Evolutionary conservation across 352 stramenopile genomes (phyloP).

Genomic region (Globisporangium canariense): DNA sequence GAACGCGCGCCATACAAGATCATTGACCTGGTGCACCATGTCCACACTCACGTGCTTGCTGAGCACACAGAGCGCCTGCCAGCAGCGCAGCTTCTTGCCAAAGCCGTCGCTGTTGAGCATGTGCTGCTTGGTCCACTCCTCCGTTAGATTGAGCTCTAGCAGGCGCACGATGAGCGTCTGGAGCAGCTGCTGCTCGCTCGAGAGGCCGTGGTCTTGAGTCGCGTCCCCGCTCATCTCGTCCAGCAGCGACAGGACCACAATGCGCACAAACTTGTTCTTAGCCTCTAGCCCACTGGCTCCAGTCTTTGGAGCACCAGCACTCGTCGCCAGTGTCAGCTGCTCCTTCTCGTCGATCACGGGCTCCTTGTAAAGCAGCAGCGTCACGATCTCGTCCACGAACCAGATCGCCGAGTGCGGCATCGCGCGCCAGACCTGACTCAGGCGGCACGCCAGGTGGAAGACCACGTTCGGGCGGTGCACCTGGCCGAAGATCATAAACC

Average conservation of each 20-base stretch:
- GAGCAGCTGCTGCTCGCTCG: slow-evolving; percentile 28
- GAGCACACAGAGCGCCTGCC: slow-evolving; percentile 77
- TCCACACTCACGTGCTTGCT: slow-evolving; percentile 38
- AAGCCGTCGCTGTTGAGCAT: slow-evolving; percentile 86
- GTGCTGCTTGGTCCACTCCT: slow-evolving; percentile 72
- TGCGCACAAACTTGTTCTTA: slow-evolving; percentile 66
- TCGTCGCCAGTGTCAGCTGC: slow-evolving; percentile 22
- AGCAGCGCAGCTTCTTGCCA: slow-evolving; percentile 68
- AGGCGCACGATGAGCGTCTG: slow-evolving; percentile 34
- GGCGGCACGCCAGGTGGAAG: slow-evolving; percentile 67
- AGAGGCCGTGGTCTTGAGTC: background rate
- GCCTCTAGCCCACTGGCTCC: slow-evolving; percentile 19
- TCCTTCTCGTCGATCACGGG: slow-evolving; percentile 70
- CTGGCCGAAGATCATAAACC: slow-evolving; percentile 51
- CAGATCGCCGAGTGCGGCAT: slow-evolving; percentile 38
- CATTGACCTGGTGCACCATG: slow-evolving; percentile 26
- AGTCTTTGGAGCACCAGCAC: background rate
- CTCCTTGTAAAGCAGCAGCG: slow-evolving; percentile 74
- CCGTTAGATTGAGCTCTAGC: slow-evolving; percentile 48
- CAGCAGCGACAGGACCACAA: slow-evolving; percentile 66
- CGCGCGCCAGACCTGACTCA: slow-evolving; percentile 65
- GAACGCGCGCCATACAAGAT: slow-evolving; percentile 50
- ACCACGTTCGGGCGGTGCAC: slow-evolving; percentile 70
- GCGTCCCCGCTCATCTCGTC: slow-evolving; percentile 44
- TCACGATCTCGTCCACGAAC: slow-evolving; percentile 68